A percentile compares a stretch with the other conserved stretches of the same genome.
phyloP scores from a whole-genome alignment of 306 rosid species.

The Vigna hirtella region DNA sequence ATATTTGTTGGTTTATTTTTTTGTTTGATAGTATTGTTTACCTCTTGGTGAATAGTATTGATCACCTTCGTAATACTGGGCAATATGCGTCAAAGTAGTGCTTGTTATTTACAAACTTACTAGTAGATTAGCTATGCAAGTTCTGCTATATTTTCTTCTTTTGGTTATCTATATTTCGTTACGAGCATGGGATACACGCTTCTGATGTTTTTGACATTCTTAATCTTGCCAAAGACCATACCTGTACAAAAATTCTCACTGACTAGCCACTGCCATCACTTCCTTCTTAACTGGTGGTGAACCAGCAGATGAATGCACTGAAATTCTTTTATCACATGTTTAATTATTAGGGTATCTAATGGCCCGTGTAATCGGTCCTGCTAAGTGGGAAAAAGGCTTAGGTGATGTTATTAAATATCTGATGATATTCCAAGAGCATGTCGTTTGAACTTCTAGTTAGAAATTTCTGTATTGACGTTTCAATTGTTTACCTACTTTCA shows the following conservation, averaged over 20 bases:
- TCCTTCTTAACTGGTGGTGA: neutral
- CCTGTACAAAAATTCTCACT: constrained; percentile 19
- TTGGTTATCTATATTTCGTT: neutral
- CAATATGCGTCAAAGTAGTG: neutral
- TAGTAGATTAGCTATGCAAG: constrained; percentile 13
- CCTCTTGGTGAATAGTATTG: constrained; percentile 5
- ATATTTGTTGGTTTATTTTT: constrained; percentile 4
- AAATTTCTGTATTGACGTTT: constrained; percentile 33
- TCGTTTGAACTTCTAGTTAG: constrained; percentile 26
- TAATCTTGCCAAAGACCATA: constrained; percentile 24
- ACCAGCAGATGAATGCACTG: neutral
- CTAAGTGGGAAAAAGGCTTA: neutral
- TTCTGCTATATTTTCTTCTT: constrained; percentile 4
- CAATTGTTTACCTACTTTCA: constrained; percentile 19
- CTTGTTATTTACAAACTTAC: neutral
- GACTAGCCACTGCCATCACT: constrained; percentile 16
- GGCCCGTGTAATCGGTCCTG: neutral
- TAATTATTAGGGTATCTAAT: neutral
- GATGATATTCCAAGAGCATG: constrained; percentile 11
- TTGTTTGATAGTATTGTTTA: constrained; percentile 1
- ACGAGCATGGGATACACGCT: neutral
- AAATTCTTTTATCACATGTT: constrained; percentile 3
- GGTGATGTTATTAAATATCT: constrained; percentile 18
- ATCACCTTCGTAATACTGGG: neutral
- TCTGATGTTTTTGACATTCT: constrained; percentile 11